phyloP scores from a whole-genome alignment of 192 early-diverging fungal species.

The Martensiomyces pterosporus region DNA sequence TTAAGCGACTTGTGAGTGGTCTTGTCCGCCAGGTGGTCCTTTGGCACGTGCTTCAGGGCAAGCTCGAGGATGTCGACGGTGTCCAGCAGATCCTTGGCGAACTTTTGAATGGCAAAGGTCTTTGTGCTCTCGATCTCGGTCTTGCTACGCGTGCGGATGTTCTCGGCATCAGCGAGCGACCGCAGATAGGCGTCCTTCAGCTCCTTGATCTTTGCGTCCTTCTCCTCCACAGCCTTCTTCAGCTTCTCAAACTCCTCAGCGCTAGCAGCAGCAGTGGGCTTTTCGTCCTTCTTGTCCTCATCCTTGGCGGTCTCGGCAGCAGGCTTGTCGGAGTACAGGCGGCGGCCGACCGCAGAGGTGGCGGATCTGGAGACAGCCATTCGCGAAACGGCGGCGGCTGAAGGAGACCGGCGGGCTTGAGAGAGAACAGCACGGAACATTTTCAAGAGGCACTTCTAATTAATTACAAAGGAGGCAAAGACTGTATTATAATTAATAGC shows the following conservation, averaged over 20 bases:
- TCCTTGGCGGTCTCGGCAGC: constrained; percentile 8
- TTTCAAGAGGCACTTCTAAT: neutral
- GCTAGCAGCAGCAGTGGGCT: constrained; percentile 1
- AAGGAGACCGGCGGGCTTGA: constrained; percentile 18
- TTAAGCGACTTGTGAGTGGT: constrained; percentile 59
- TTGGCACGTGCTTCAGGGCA: constrained; percentile 85
- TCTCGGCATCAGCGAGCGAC: constrained; percentile 94
- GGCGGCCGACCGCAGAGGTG: constrained; percentile 9
- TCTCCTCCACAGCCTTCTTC: constrained; percentile 28
- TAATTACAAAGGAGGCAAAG: neutral
- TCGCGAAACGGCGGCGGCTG: neutral
- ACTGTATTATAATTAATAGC: too few relatives aligned
- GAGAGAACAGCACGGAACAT: constrained; percentile 40
- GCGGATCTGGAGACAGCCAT: neutral
- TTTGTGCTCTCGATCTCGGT: constrained; percentile 78
- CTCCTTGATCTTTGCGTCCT: constrained; percentile 52
- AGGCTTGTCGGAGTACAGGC: constrained; percentile 39
- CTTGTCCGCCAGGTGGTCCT: constrained; percentile 53
- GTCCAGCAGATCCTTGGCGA: constrained; percentile 93
- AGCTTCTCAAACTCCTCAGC: constrained; percentile 32
- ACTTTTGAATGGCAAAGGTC: constrained; percentile 93
- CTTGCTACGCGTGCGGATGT: constrained; percentile 83
- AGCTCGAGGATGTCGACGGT: constrained; percentile 87
- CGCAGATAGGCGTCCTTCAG: constrained; percentile 82
- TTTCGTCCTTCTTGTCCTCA: constrained; percentile 7